Conservation (phyloP, 768 basidiomycete genomes). For the Mrakia gelida region DNA sequence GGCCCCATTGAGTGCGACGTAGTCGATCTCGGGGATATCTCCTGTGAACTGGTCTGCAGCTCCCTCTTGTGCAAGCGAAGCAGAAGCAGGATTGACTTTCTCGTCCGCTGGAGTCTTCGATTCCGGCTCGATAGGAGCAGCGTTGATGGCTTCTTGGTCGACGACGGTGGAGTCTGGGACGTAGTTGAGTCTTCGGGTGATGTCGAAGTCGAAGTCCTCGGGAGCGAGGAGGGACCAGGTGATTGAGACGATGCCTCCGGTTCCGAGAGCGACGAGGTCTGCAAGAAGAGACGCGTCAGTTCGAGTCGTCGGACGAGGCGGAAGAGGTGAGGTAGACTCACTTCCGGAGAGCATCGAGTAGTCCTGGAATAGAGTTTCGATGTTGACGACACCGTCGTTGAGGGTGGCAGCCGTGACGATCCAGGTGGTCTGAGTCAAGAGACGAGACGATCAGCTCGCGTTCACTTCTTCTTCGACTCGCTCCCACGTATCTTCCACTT, state of each 20-base stretch:
- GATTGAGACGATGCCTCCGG: conserved; percentile 72
- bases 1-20: conserved; percentile 48
- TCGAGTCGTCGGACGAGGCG: too few relatives aligned
- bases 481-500: background rate
- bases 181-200: conserved; percentile 71
- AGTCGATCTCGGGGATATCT: conserved; percentile 29
- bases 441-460: too few relatives aligned
- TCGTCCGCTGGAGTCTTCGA: conserved; percentile 37
- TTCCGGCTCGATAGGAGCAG: conserved; percentile 1
- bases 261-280: conserved; percentile 76
- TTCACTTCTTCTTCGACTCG: too few relatives aligned
- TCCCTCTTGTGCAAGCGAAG: background rate
- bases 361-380: conserved; percentile 48
- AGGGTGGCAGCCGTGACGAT: conserved; percentile 70
- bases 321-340: background rate
- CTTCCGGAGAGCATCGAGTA: conserved; percentile 78
- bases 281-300: too few relatives aligned
- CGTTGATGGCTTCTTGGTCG: background rate
- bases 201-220: conserved; percentile 73
- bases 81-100: conserved; percentile 18
- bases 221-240: conserved; percentile 66
- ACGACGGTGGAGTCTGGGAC: conserved; percentile 30
- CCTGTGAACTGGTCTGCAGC: conserved; percentile 16
- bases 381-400: conserved; percentile 66
- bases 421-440: conserved; percentile 55